A percentile compares a stretch with the other conserved stretches of the same genome.
Conservation (phyloP, 169 alveolate genomes). For the Plasmodium ovale region DNA sequence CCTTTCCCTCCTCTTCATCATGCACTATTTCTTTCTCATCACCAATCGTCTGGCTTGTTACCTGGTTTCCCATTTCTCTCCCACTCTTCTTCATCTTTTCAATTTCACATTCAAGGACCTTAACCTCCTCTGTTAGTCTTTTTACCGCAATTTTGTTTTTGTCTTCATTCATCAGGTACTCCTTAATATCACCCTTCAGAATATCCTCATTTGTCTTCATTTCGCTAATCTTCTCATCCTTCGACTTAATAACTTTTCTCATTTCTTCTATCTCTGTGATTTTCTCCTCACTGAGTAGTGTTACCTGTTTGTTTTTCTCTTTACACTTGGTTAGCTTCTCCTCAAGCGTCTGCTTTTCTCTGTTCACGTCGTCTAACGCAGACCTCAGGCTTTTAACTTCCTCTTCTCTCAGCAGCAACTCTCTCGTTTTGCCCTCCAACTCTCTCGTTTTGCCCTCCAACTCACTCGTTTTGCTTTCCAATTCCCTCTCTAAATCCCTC, state of each 20-base stretch:
- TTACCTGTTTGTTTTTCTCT: neutral
- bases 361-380: neutral
- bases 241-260: neutral
- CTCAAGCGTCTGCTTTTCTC: neutral
- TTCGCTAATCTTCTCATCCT: neutral
- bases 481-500: neutral
- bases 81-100: neutral
- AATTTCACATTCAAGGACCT: neutral
- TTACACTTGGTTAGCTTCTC: constrained; percentile 1
- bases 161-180: neutral
- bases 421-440: neutral
- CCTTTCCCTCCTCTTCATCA: neutral
- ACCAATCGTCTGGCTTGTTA: too few species aligned
- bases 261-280: neutral
- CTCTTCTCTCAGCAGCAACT: neutral
- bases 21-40: too few species aligned
- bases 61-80: neutral
- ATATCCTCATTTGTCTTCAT: neutral
- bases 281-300: neutral
- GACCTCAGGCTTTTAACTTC: constrained; percentile 8
- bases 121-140: neutral
- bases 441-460: too few species aligned
- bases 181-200: constrained; percentile 1
- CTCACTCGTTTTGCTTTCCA: neutral
- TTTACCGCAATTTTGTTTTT: neutral